Evolutionary conservation across 768 basidiomycete species (phyloP).

Genomic region (Butyriboletus loyo): DNA sequence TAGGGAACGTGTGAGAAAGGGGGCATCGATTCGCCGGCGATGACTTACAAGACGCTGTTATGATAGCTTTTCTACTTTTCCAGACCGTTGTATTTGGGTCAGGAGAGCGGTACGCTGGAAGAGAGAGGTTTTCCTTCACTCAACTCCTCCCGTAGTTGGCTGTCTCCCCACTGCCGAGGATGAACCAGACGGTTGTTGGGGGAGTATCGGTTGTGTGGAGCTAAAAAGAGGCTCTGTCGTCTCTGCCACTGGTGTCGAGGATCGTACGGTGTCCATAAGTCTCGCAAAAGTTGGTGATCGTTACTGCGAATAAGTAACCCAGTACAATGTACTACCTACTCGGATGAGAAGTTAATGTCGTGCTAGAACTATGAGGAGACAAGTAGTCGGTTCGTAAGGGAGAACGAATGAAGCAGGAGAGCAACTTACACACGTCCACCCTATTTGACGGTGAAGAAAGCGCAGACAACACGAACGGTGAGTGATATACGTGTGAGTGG

Average conservation of each 20-base stretch:
- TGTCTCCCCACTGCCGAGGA: conserved; percentile 15
- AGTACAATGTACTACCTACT: no score
- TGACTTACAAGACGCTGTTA: conserved; percentile 56
- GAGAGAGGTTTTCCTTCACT: conserved; percentile 7
- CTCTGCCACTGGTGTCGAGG: conserved; percentile 13
- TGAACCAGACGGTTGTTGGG: conserved; percentile 5
- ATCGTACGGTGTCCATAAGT: conserved; percentile 17
- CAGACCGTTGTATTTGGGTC: conserved; percentile 39
- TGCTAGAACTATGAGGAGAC: no score
- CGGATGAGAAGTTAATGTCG: not conserved
- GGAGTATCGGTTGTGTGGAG: conserved; percentile 5
- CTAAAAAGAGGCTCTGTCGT: not conserved
- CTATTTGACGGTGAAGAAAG: no score
- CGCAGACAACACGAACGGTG: no score
- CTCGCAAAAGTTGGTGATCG: not conserved
- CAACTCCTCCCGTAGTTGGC: not conserved
- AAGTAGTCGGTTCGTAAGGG: not conserved
- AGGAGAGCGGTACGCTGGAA: conserved; percentile 28
- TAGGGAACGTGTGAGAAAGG: not conserved
- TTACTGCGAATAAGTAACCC: conserved; percentile 2
- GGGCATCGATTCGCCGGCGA: not conserved
- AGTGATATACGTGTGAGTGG: no score
- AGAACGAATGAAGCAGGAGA: not conserved
- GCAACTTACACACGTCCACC: no score
- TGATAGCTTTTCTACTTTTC: conserved; percentile 50